Evolutionary conservation across 768 basidiomycete species (phyloP).

Genomic region (Boletus reticulatus): DNA sequence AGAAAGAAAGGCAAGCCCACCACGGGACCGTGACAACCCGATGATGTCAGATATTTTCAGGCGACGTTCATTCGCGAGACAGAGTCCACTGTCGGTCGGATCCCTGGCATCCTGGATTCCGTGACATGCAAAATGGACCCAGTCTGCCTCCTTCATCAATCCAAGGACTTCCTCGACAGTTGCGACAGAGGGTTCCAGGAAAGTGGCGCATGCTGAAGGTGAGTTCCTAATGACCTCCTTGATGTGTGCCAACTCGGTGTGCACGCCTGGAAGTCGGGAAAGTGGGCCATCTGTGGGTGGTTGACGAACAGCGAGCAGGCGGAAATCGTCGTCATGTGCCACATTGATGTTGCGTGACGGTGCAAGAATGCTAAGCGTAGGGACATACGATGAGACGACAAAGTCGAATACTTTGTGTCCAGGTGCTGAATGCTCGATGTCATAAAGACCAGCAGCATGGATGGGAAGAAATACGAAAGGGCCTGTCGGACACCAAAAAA

Average conservation of each 20-base stretch:
- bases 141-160: background rate
- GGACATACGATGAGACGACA: background rate
- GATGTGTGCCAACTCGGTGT: conserved; percentile 26
- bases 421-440: background rate
- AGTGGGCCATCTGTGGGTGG: conserved; percentile 14
- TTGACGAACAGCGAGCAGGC: conserved; percentile 2
- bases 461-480: background rate
- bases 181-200: background rate
- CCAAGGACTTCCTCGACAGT: conserved; percentile 11
- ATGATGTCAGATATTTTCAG: too few species aligned
- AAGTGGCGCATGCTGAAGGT: background rate
- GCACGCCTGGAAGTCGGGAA: conserved; percentile 10
- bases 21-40: too few species aligned
- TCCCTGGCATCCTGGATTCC: background rate
- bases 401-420: background rate
- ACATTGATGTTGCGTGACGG: background rate
- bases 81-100: background rate
- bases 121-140: background rate
- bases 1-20: too few species aligned
- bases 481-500: background rate
- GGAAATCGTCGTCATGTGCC: background rate
- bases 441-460: background rate
- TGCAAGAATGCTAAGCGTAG: conserved; percentile 8
- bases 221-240: background rate
- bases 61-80: too few species aligned